Evolutionary conservation across 345 rosid species (phyloP).

Genomic region (Acer yangbiense): DNA sequence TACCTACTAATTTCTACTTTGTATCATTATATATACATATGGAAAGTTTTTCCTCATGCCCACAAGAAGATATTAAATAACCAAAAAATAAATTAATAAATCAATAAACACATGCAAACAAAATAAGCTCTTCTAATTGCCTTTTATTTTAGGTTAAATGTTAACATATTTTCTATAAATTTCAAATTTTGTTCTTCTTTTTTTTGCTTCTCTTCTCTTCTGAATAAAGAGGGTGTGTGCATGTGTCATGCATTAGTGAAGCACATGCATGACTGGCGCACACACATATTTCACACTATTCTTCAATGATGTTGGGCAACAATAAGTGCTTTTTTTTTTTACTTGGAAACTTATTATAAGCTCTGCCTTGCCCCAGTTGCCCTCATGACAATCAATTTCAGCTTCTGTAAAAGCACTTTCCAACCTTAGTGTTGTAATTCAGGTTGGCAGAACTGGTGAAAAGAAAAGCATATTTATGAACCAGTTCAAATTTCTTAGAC

Average conservation of each 20-base stretch:
- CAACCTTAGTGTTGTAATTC: constrained; percentile 5
- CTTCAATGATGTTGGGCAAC: constrained; percentile 15
- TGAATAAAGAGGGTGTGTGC: not conserved
- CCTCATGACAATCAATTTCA: constrained; percentile 11
- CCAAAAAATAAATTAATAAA: too few species aligned
- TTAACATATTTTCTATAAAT: too few species aligned
- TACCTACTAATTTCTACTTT: too few species aligned
- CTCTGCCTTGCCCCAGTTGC: not conserved
- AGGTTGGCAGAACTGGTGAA: constrained; percentile 10
- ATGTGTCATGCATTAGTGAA: constrained; percentile 15
- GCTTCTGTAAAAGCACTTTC: constrained; percentile 2
- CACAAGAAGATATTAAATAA: too few species aligned
- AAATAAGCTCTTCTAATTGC: too few species aligned
- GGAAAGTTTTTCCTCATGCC: too few species aligned
- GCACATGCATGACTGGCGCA: constrained; percentile 6
- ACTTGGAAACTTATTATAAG: not conserved
- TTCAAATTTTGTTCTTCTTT: not conserved
- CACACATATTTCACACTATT: not conserved
- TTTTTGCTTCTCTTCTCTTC: not conserved
- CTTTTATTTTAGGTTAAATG: too few species aligned
- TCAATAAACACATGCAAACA: not conserved
- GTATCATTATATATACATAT: too few species aligned
- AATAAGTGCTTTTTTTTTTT: not conserved
- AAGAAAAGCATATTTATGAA: constrained; percentile 15
- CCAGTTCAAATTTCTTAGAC: not conserved